Evolutionary conservation across 2,329 filamentous ascomycete species (phyloP).

Genomic region (Verruconis gallopava): DNA sequence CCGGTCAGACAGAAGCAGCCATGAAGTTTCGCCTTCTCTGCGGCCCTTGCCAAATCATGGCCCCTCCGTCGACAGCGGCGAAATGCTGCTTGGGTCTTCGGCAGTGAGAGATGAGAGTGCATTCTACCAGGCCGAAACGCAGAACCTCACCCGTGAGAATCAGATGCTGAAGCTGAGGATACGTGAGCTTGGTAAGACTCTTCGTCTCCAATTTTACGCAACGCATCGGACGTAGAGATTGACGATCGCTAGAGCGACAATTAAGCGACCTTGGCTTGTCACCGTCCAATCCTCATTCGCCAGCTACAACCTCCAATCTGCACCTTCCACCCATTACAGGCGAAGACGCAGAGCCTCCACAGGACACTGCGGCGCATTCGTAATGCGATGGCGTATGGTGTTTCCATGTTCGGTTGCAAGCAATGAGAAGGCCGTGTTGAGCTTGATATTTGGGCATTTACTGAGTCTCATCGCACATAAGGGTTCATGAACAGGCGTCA

Average conservation of each 20-base stretch:
- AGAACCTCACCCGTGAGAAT: conserved; percentile 65
- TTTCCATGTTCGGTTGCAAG: too few relatives aligned
- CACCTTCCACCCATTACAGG: neutral
- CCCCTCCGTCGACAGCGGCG: conserved; percentile 46
- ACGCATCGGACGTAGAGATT: neutral
- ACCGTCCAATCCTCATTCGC: neutral
- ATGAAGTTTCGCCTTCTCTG: conserved; percentile 31
- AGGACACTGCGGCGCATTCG: too few relatives aligned
- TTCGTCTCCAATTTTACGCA: neutral
- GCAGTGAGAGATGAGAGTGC: conserved; percentile 53
- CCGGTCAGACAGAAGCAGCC: conserved; percentile 26
- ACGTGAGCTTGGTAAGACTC: conserved; percentile 43
- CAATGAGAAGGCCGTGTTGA: too few relatives aligned
- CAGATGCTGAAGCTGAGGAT: conserved; percentile 70
- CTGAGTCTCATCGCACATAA: too few relatives aligned
- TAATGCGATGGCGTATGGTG: too few relatives aligned
- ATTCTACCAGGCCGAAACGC: conserved; percentile 73
- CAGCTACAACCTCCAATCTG: neutral
- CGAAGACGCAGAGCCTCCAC: neutral
- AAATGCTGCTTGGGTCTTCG: conserved; percentile 46
- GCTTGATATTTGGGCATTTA: too few relatives aligned
- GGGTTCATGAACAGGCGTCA: too few relatives aligned
- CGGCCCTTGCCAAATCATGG: conserved; percentile 39
- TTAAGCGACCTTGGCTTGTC: neutral
- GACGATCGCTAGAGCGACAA: neutral